Base-by-base conservation (phyloP, 371 early-diverging fungal species). In the Syncephalastrum monosporum region DNA sequence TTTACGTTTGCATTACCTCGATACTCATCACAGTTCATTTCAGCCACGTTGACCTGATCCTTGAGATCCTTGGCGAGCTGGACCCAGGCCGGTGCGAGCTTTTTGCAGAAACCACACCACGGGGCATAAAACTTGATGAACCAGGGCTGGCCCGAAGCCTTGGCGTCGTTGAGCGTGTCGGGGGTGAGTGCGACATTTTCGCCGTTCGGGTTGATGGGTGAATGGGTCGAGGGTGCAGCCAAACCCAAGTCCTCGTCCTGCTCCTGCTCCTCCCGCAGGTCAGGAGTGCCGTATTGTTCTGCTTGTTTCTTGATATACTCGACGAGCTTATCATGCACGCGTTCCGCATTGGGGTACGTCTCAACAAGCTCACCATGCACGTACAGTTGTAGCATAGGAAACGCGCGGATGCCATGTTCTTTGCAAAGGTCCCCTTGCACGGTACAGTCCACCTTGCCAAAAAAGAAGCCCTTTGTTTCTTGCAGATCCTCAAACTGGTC, bases 81-180 rank as follows among this genome's bases (percentile, higher is more conserved):
- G 27, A 73, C 82, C 86, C 91, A 94, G 14, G 79, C 75, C 14
- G 95, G 93, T 13, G 91, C 91, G 56, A 96, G 77, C 0, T 69
- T 61, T 68, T 91, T 79, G 75, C 97, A 97, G 68, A 92, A 91
- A 13, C 80, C 74, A 68, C 95, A 95, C 91, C 93, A 93, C 4
- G 95, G 93, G 19, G 93, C 90, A 72, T 83, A 90, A 68, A 87
- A 91, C 67, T 90, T 88, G 60, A 94, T 63, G 57, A 93, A 86
- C 89, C 84, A 89, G 27, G 83, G 78, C 41, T 54, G 29, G 3
- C 59, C 62, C 4, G 54, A 53, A 16, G 49, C 53, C 23, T 52
- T 47, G 15, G 58, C 55, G 29, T 64, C 61, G 4, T 67, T 59
- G 19, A 77, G 42, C 5, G 53, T 33, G 13, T 43, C 24, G 1